A percentile compares a stretch with the other conserved stretches of the same genome.
phyloP scores from a whole-genome alignment of 176 grass and related monocot species.

The Alopecurus myosuroides region DNA sequence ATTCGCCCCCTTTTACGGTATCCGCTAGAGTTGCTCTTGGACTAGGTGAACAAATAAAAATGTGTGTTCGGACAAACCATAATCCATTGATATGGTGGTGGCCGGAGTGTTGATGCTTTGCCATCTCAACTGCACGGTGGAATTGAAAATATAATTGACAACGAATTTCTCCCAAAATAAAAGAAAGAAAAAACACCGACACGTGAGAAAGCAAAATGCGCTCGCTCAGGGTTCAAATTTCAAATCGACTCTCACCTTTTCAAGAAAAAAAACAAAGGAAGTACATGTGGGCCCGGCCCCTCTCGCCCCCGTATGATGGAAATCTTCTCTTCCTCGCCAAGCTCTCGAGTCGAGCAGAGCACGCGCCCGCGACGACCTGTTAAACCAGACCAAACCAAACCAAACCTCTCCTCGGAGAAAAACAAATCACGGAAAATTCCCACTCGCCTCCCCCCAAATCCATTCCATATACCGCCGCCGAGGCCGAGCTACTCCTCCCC shows the following conservation, averaged over 20 bases:
- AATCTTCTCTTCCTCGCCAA: not conserved
- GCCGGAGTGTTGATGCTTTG: too few relatives aligned
- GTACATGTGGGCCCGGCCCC: not conserved
- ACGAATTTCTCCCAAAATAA: too few relatives aligned
- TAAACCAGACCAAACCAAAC: constrained; percentile 23
- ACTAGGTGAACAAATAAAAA: too few relatives aligned
- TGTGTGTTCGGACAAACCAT: too few relatives aligned
- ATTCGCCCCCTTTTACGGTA: too few relatives aligned
- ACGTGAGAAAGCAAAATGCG: not conserved
- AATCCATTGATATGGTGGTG: too few relatives aligned
- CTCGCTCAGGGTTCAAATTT: not conserved
- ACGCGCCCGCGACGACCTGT: constrained; percentile 32
- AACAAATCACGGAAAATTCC: constrained; percentile 25
- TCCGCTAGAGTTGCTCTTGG: too few relatives aligned
- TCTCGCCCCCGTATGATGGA: not conserved
- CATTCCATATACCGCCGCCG: not conserved
- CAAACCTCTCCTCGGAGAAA: not conserved
- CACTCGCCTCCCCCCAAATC: not conserved
- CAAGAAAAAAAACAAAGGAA: not conserved
- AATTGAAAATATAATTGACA: too few relatives aligned
- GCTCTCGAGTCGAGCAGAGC: not conserved
- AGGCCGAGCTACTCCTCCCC: constrained; percentile 10
- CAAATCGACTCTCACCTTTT: not conserved
- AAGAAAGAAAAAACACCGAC: too few relatives aligned
- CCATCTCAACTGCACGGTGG: too few relatives aligned